Evolutionary conservation across 2,329 filamentous ascomycete genomes (phyloP), one percentile per base, ranked within the genome.

Genomic region (Aureobasidium lini): DNA sequence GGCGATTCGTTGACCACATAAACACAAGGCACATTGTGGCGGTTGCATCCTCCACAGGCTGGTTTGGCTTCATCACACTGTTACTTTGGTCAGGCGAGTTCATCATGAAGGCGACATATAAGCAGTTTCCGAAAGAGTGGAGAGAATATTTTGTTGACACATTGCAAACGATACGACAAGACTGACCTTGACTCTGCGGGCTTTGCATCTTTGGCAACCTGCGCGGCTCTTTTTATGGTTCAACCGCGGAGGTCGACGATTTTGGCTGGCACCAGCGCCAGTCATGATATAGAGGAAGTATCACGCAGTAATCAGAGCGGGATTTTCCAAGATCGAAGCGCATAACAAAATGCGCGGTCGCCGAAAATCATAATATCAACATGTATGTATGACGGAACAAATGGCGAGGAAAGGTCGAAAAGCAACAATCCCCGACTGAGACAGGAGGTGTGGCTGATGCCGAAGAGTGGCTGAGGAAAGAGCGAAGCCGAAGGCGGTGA

Each of bases 131-230:
- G 23, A 23, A 3, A 23, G 23, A 36, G 8, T 13, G 8, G 34
- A 36, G 2, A 8, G 3, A 2, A 36, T 36, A 13, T 13, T n/a
- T 49, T 2, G 3, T 11, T 1, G 15, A 13, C 15, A 13, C 6
- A 39, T 44, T 29, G 13, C 29, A 8, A 39, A 23, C 15, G 31
- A 39, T 6, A 23, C 16, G 13, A 15, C 5, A 11, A n/a, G 6
- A 42, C 57, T 50, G 13, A 59, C 57, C 37, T 59, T 59, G 15
- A 59, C 57, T 34, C 57, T 28, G 7, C 57, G 44, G 4, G 57
- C 46, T 31, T 49, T 59, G 39, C 57, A 59, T 44, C 57, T 15
- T n/a, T 59, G 57, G 37, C 57, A 59, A 6, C 57, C 57, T 2
- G 57, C 46, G 7, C 46, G 34, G 1, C 46, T 50, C 29, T 59